A percentile compares a stretch with the other conserved stretches of the same genome.
Evolutionary conservation across 2,329 filamentous ascomycete genomes (phyloP).

Genomic region (Fusarium robinianum): DNA sequence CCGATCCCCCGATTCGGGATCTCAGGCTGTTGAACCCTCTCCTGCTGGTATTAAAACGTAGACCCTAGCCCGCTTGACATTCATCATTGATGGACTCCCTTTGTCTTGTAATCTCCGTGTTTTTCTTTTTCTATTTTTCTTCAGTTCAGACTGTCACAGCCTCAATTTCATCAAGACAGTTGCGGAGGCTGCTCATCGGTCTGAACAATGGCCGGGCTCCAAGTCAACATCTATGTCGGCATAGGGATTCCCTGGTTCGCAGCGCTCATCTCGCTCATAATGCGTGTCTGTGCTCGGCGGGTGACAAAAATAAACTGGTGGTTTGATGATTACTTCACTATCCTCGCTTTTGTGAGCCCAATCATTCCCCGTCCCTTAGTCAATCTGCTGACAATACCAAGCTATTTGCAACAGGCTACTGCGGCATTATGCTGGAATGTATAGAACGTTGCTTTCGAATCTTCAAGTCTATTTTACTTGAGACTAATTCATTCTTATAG

Average conservation of each 20-base stretch:
- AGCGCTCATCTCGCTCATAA: slow-evolving; percentile 25
- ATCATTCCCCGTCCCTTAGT: fast-evolving
- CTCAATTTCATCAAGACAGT: neutral
- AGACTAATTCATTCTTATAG: slow-evolving; percentile 15
- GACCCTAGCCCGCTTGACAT: too few relatives aligned
- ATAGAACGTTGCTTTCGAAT: neutral
- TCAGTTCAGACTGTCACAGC: too few relatives aligned
- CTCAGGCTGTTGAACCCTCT: too few relatives aligned
- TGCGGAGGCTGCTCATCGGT: neutral
- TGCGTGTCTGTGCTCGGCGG: slow-evolving; percentile 28
- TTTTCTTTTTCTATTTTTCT: too few relatives aligned
- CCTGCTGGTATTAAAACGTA: too few relatives aligned
- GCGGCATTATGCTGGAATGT: slow-evolving; percentile 25
- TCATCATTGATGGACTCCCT: too few relatives aligned
- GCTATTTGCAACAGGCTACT: slow-evolving; percentile 28
- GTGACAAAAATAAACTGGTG: slow-evolving; percentile 34
- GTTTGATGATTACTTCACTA: slow-evolving; percentile 33
- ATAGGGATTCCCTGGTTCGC: slow-evolving; percentile 29
- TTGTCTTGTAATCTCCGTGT: too few relatives aligned
- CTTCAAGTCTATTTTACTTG: too few relatives aligned
- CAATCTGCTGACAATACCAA: slow-evolving; percentile 11
- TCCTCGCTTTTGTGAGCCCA: slow-evolving; percentile 32
- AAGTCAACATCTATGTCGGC: slow-evolving; percentile 22
- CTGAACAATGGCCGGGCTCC: slow-evolving; percentile 23
- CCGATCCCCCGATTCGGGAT: too few relatives aligned